Evolutionary conservation across 768 basidiomycete genomes (phyloP).

Genomic region (Suillus paluster): DNA sequence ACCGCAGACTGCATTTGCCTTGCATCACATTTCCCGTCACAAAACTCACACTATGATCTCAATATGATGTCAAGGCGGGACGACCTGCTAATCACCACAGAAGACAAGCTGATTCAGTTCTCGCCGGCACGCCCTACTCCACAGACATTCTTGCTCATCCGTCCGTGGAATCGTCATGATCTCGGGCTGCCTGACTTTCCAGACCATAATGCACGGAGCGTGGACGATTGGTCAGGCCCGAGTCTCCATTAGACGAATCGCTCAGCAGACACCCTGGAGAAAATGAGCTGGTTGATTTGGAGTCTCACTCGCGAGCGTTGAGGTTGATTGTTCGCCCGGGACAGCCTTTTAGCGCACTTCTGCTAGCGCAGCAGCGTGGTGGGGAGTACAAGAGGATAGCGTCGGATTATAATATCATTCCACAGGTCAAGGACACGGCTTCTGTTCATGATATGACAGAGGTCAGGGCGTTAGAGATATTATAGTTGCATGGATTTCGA

Average conservation of each 20-base stretch:
- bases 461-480: background rate
- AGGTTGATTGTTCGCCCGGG: background rate
- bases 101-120: background rate
- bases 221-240: background rate
- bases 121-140: background rate
- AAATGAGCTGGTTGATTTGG: background rate
- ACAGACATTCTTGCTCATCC: background rate
- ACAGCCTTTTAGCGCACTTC: background rate
- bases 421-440: background rate
- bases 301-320: background rate
- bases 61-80: background rate
- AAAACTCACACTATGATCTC: too few relatives aligned
- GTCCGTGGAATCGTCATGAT: background rate
- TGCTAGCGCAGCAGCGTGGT: background rate
- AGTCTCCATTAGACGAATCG: background rate
- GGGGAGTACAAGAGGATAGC: background rate
- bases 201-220: background rate
- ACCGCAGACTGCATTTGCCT: too few relatives aligned
- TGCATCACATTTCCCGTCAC: too few relatives aligned
- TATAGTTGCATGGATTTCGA: background rate
- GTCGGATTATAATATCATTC: too few relatives aligned
- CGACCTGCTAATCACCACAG: background rate
- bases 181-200: background rate
- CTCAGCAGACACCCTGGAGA: background rate
- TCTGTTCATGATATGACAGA: background rate